Base-by-base conservation (phyloP, 1,284 basidiomycete genomes). In the Heterobasidion parviporum region DNA sequence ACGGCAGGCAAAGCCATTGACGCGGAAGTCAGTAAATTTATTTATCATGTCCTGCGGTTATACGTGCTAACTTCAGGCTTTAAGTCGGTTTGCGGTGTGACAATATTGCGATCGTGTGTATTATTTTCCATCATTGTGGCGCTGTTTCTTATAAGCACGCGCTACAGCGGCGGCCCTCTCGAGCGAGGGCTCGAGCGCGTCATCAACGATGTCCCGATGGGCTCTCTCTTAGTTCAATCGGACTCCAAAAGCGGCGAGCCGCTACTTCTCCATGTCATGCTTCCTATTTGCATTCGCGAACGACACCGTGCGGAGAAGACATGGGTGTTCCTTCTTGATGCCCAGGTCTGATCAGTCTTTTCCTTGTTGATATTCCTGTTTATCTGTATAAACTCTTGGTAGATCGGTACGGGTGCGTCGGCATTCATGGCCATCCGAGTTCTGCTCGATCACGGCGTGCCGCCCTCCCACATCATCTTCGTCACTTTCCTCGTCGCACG, bases 391-490 rank as follows among this genome's bases (percentile, higher is more conserved):
- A 14, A 45, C 41, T 12, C 46, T 33, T 50, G 10, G 45, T 60
- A 96, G 84, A 94, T 98, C 69, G 94, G 93, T 5, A 98, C 95
- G 0, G 96, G 89, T 2, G 95, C 96, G 0, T 86, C 95, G 4
- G 94, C 92, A 0, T 88, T 95, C 70, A 98, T 98, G 96, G 91
- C 94, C 0, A 90, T 99, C 56, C 87, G 96, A n/a, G 83, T 97
- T 5, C 75, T 98, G 15, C 79, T 98, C 32, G 96, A 99, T 67
- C 96, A 99, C 65, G 94, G 95, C n/a, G 87, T 98, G 8, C 81
- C 68, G 61, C 83, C 94, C 65, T 79, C 87, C 49, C 85, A 87
- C 64, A 93, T 94, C 64, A 83, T 94, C 56, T 93, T 94, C 65
- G 81, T 95, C 20, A 87, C 92, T 0, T 90, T 96, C 73, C 76